Base-by-base conservation (phyloP, 2,329 filamentous ascomycete genomes). In the Cercospora berteroae region DNA sequence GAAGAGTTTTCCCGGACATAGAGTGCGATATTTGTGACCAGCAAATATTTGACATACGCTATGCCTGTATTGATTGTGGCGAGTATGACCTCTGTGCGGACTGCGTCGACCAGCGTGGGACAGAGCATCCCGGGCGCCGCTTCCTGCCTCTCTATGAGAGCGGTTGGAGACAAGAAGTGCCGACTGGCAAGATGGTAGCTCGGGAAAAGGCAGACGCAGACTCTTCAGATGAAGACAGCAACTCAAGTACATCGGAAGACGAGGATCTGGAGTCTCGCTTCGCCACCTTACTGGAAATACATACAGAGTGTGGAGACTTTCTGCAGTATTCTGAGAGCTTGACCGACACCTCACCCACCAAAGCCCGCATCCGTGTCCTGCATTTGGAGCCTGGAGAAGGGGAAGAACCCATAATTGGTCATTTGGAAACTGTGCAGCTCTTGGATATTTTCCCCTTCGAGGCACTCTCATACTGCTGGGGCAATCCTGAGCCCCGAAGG, bases 401-500 rank as follows among this genome's bases (percentile, higher is more conserved):
- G 3, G 16, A 39, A 9, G 36, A 31, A 13, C 61, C 61, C 20
- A 52, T 63, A n/a, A 4, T 57, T 18, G 61, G 61, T 5, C 44
- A 63, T 33, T 27, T 63, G 48, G 61, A 63, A 42, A 63, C 61
- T 5, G 36, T 20, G 29, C 25, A 36, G 29, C 31, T 63, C 18
- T 36, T 25, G 12, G 60, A 57, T 18, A 18, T 29, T 6, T 33
- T 33, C 6, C 31, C 61, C 29, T 66, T 60, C 10, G 64, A 66
- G 31, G 64, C 64, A 23, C 57, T 66, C 7, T 66, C 64, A 2
- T 60, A 66, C 29, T 60, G 57, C 31, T 66, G 64, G 64, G 64
- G 64, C 33, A 29, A 44, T 36, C 56, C 42, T n/a, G 58, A 56
- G 23, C 48, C 64, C 8, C 39, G 42, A 10, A 50, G 29, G 6